Conservation (phyloP, 139 green algal species). For the Tetradesmus obliquus region DNA sequence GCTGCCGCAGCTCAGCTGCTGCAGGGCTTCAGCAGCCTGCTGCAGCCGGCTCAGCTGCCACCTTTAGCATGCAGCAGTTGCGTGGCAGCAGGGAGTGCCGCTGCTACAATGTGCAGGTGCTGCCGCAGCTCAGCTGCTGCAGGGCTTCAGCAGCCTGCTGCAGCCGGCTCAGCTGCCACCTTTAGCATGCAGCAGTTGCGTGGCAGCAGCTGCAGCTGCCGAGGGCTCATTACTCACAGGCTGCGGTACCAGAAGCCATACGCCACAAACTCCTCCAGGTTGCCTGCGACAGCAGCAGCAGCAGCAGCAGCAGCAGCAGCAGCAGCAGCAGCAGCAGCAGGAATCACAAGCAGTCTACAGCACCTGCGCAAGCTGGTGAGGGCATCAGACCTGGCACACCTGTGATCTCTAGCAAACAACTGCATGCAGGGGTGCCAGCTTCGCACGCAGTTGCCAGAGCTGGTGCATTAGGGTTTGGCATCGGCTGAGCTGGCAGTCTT, state of each 20-base stretch:
- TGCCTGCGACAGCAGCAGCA: constrained; percentile 1
- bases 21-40: too few species aligned
- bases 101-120: too few species aligned
- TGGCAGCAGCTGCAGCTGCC: background rate
- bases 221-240: background rate
- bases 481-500: background rate
- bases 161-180: background rate
- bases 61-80: background rate
- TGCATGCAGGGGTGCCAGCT: too few species aligned
- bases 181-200: background rate
- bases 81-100: background rate
- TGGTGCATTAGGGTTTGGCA: too few species aligned
- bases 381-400: too few species aligned
- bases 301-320: background rate
- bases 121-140: too few species aligned
- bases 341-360: too few species aligned
- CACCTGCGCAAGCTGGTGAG: too few species aligned
- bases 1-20: background rate
- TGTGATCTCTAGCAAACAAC: too few species aligned
- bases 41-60: too few species aligned
- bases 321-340: background rate
- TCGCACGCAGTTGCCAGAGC: too few species aligned
- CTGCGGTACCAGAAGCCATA: constrained; percentile 51
- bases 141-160: too few species aligned
- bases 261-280: constrained; percentile 45